phyloP scores from a whole-genome alignment of 257 asterid species.

The Phtheirospermum japonicum region DNA sequence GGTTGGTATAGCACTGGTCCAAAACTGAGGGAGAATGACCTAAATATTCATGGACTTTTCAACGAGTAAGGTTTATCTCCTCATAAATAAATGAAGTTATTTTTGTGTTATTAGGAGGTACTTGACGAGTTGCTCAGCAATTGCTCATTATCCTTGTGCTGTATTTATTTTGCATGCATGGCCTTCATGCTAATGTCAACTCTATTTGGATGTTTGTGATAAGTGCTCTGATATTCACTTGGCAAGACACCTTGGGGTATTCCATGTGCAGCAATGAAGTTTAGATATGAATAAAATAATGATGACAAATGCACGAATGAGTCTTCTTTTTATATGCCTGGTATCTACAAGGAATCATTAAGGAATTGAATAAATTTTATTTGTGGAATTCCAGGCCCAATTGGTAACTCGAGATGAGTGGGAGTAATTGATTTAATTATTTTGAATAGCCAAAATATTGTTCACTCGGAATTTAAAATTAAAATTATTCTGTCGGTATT shows the following conservation, averaged over 20 bases:
- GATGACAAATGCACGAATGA: no score
- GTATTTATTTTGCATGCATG: constrained; percentile 7
- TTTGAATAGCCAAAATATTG: not conserved
- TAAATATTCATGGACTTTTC: constrained; percentile 70
- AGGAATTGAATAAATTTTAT: not conserved
- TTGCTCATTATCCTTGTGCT: not conserved
- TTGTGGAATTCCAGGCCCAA: not conserved
- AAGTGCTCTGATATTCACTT: not conserved
- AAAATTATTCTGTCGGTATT: no score
- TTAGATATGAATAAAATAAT: no score
- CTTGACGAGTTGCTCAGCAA: not conserved
- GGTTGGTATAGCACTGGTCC: constrained; percentile 99
- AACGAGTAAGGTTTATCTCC: constrained; percentile 57
- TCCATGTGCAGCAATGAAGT: no score
- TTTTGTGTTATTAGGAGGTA: not conserved
- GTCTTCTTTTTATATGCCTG: no score
- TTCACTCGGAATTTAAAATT: not conserved
- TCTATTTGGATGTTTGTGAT: not conserved
- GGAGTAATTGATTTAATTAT: not conserved
- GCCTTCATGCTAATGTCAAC: not conserved
- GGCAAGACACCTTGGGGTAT: not conserved
- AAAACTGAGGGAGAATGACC: constrained; percentile 81
- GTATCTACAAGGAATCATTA: not conserved
- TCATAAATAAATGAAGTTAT: constrained; percentile 4
- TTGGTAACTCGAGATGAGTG: not conserved